Percentiles rank a stretch among this genome's conserved stretches.
These are phyloP conservation scores for Elsinoe necatrix DNA, from an alignment of 2,329 filamentous ascomycete genomes.

Conservation along the genomic window DNA sequence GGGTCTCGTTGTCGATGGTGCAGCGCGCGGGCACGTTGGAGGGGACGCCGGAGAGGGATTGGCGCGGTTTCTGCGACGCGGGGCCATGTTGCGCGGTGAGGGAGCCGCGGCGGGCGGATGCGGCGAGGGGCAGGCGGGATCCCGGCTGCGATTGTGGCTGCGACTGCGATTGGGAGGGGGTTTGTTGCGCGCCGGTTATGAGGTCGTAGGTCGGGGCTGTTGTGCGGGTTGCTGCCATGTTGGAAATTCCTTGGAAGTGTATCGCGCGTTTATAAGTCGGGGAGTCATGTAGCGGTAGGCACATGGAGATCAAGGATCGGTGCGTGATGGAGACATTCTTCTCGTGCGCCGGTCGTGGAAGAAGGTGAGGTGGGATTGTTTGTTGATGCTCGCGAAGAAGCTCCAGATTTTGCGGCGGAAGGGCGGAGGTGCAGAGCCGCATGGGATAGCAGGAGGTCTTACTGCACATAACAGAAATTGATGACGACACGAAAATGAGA, in stretches of 20 bases:
- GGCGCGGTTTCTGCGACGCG: not conserved
- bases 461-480: not conserved
- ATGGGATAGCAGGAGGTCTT: not conserved
- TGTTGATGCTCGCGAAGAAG: slow-evolving; percentile 2
- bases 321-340: not conserved
- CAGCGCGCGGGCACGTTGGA: slow-evolving; percentile 19
- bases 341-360: not conserved
- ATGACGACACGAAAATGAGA: too few relatives aligned
- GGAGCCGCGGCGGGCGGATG: not conserved
- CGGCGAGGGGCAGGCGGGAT: slow-evolving; percentile 7
- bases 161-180: not conserved
- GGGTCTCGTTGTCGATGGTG: slow-evolving; percentile 56
- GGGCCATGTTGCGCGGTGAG: not conserved
- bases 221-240: slow-evolving; percentile 14
- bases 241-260: too few relatives aligned
- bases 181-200: slow-evolving; percentile 32
- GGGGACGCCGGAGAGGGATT: slow-evolving; percentile 7
- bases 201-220: slow-evolving; percentile 41
- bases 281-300: not conserved
- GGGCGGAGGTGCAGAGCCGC: slow-evolving; percentile 12
- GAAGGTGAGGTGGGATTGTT: not conserved
- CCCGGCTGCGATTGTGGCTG: too few relatives aligned
- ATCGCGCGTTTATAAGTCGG: not conserved
- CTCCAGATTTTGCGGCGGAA: slow-evolving; percentile 1
- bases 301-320: too few relatives aligned